phyloP scores from a whole-genome alignment of 2,329 filamentous ascomycete genomes.

The Diaporthe batatas region DNA sequence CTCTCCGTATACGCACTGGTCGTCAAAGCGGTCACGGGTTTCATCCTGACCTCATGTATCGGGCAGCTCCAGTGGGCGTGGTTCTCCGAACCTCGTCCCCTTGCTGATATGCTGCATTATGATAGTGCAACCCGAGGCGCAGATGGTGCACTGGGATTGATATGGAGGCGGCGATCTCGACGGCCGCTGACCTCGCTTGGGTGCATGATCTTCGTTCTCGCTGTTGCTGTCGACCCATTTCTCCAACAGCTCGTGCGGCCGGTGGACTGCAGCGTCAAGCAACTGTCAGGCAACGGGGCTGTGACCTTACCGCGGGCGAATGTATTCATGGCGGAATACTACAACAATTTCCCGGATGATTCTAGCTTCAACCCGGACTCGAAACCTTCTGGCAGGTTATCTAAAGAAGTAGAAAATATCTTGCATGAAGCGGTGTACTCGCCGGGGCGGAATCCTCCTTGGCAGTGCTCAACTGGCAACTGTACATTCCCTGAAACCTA shows the following conservation, averaged over 20 bases:
- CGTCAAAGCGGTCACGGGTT: neutral
- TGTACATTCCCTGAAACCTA: neutral
- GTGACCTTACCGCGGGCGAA: neutral
- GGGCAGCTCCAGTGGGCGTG: neutral
- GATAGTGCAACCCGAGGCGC: neutral
- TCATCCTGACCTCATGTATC: neutral
- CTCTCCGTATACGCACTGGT: neutral
- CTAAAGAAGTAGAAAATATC: neutral
- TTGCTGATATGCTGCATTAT: neutral
- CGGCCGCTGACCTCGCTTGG: neutral
- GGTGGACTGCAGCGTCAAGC: neutral
- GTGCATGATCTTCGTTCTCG: neutral
- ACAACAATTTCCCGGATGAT: too few relatives aligned
- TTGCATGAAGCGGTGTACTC: neutral
- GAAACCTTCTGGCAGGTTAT: too few relatives aligned
- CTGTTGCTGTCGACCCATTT: neutral
- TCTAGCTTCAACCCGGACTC: too few relatives aligned
- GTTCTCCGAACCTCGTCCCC: neutral
- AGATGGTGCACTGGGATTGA: neutral
- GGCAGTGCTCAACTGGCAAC: constrained; percentile 1
- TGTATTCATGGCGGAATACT: too few relatives aligned
- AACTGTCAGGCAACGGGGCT: rapidly evolving
- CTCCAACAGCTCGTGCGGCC: neutral
- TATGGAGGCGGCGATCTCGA: neutral
- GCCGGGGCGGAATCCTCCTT: neutral